Evolutionary conservation across 2,329 filamentous ascomycete genomes (phyloP), one percentile per base, ranked within the genome.

Genomic region (Grosmannia serpens): DNA sequence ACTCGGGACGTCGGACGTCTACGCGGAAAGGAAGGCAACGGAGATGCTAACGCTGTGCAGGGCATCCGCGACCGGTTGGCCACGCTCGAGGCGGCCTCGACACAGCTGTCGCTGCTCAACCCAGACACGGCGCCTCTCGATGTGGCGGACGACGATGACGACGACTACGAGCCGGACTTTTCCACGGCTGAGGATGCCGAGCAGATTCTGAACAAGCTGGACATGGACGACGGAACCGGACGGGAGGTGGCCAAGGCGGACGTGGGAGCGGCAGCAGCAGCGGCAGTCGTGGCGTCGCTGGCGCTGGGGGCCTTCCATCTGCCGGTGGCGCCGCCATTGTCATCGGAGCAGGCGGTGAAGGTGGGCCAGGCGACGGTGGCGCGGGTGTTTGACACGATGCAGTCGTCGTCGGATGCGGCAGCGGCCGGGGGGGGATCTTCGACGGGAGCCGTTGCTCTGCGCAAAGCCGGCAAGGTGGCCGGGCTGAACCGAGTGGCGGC

Each of bases 141-240:
- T 29, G 84, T 88, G 4, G 84, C 87, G 8, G 85, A 87, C 10
- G 91, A 95, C 49, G 91, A 96, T 63, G 70, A 67, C 51, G 89
- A 96, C 65, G 89, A 96, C 65, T 96, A 96, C 67, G 92, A 96
- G 66, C 91, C 92, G 0, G 88, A 95, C 67, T 91, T 90, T 64
- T 84, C 86, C 60, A 81, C 87, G 10, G 83, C 84, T 41, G 89
- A 95, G 69, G 85, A 89, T 63, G 83, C 83, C 1, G 87, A 91
- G 66, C 88, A 92, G 67, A 85, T 89, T 35, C 73, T 87, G 54
- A 89, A 92, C 70, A 88, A 88, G 68, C 77, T 90, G 17, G 88
- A 92, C 67, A 82, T 82, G 61, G 77, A 85, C 6, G n/a, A 74
- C 83, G 4, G 78, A 52, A 77, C 81, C 33, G 67, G 68, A 49